Evolutionary conservation across 2,329 filamentous ascomycete genomes (phyloP).

Genomic region (Talaromyces pinophilus): DNA sequence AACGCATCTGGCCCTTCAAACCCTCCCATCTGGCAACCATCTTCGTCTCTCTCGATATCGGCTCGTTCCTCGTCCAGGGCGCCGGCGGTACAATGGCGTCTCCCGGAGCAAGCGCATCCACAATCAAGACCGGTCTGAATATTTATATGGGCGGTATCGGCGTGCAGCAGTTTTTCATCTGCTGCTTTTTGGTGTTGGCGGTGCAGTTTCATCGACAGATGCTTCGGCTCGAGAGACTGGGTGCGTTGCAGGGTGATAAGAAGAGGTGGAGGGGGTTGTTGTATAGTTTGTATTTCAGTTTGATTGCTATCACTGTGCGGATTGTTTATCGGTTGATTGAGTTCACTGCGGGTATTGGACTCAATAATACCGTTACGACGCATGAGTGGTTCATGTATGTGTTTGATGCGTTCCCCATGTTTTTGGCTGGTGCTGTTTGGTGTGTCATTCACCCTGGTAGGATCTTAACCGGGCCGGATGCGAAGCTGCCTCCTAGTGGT

Average conservation of each 20-base stretch:
- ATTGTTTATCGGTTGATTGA: slow-evolving; percentile 63
- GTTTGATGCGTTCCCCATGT: slow-evolving; percentile 60
- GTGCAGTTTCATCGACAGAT: slow-evolving; percentile 50
- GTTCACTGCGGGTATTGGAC: slow-evolving; percentile 53
- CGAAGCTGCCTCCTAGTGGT: slow-evolving; percentile 12
- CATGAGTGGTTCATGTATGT: slow-evolving; percentile 59
- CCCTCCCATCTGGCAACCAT: slow-evolving; percentile 41
- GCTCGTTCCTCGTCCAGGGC: slow-evolving; percentile 28
- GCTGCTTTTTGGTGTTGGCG: slow-evolving; percentile 53
- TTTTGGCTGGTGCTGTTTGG: slow-evolving; percentile 27
- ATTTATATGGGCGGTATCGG: slow-evolving; percentile 38
- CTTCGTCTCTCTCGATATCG: slow-evolving; percentile 49
- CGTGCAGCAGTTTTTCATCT: slow-evolving; percentile 58
- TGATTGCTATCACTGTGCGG: slow-evolving; percentile 53
- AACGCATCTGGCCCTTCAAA: slow-evolving; percentile 41
- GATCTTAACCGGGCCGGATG: slow-evolving; percentile 5
- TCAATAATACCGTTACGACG: slow-evolving; percentile 53
- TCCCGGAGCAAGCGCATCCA: not conserved
- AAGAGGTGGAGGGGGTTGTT: slow-evolving; percentile 38
- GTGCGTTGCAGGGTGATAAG: slow-evolving; percentile 5
- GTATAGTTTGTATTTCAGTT: slow-evolving; percentile 54
- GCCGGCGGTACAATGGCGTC: slow-evolving; percentile 27
- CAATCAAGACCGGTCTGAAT: slow-evolving; percentile 29
- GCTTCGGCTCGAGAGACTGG: slow-evolving; percentile 27
- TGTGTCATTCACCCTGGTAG: slow-evolving; percentile 2